Evolutionary conservation across 495 filamentous ascomycete species (phyloP).

Genomic region (Penicillium lagena): DNA sequence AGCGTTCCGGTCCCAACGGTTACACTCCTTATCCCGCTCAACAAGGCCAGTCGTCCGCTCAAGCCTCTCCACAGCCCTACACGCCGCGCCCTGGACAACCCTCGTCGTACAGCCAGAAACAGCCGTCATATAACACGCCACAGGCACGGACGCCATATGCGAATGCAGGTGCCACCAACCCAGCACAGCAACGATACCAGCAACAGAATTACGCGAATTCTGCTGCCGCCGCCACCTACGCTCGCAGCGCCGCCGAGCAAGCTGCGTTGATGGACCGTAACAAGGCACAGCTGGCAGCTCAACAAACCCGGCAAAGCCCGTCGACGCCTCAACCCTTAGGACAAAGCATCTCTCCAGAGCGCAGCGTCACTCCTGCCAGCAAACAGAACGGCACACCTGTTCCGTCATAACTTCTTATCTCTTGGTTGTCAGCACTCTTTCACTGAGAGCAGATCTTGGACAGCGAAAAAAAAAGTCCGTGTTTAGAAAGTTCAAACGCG

Average conservation of each 20-base stretch:
- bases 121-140: slow-evolving; percentile 4
- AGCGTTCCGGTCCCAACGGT: slow-evolving; percentile 34
- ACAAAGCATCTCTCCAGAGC: slow-evolving; percentile 23
- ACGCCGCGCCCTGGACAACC: slow-evolving; percentile 34
- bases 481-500: too few species aligned
- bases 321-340: slow-evolving; percentile 34
- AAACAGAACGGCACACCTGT: slow-evolving; percentile 41
- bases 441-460: neutral
- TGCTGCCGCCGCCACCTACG: slow-evolving; percentile 33
- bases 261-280: slow-evolving; percentile 39
- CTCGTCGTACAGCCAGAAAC: slow-evolving; percentile 24
- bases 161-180: slow-evolving; percentile 14
- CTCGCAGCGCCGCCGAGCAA: slow-evolving; percentile 41
- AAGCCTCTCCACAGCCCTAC: slow-evolving; percentile 32
- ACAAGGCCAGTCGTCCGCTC: slow-evolving; percentile 20
- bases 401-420: slow-evolving; percentile 15
- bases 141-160: slow-evolving; percentile 25
- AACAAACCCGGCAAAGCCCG: slow-evolving; percentile 25
- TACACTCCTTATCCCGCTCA: slow-evolving; percentile 29
- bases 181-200: slow-evolving; percentile 8
- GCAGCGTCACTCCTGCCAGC: slow-evolving; percentile 31
- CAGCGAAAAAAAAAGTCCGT: neutral
- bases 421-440: neutral
- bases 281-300: slow-evolving; percentile 37
- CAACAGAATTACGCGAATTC: slow-evolving; percentile 17